Evolutionary conservation across 2,329 filamentous ascomycete genomes (phyloP).

Genomic region (Penicillium crustosum): DNA sequence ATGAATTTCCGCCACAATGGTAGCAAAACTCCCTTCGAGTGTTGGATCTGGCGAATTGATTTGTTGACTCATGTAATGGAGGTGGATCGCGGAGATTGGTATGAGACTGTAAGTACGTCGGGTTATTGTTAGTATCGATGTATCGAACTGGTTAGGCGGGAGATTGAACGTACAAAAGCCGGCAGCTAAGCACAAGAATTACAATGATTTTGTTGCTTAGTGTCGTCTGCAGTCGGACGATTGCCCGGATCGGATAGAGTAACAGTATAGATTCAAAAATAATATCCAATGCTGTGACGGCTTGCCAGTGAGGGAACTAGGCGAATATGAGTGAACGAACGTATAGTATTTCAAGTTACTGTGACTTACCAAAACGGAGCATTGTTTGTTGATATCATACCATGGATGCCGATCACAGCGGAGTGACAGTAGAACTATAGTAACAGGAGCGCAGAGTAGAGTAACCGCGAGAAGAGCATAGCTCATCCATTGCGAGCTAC

Average conservation of each 20-base stretch:
- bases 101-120: constrained; percentile 37
- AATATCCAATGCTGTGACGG: constrained; percentile 43
- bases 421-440: constrained; percentile 39
- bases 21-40: constrained; percentile 37
- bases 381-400: constrained; percentile 33
- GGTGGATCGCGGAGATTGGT: constrained; percentile 39
- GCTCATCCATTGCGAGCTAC: constrained; percentile 13
- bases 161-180: constrained; percentile 37
- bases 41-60: constrained; percentile 38
- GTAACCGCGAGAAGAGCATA: constrained; percentile 30
- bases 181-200: constrained; percentile 44
- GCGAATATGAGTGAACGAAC: neutral
- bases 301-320: constrained; percentile 42
- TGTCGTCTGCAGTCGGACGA: constrained; percentile 42
- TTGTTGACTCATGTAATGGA: constrained; percentile 38
- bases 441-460: constrained; percentile 36
- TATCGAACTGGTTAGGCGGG: too few species aligned
- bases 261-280: constrained; percentile 42
- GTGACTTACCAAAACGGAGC: constrained; percentile 33
- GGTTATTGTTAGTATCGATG: neutral
- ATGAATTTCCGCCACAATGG: constrained; percentile 44
- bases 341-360: neutral
- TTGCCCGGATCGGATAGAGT: constrained; percentile 38
- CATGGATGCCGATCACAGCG: constrained; percentile 40
- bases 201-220: constrained; percentile 42